Evolutionary conservation across 108 stramenopile genomes (phyloP).

Genomic region (Cyclostephanos invisitatus): DNA sequence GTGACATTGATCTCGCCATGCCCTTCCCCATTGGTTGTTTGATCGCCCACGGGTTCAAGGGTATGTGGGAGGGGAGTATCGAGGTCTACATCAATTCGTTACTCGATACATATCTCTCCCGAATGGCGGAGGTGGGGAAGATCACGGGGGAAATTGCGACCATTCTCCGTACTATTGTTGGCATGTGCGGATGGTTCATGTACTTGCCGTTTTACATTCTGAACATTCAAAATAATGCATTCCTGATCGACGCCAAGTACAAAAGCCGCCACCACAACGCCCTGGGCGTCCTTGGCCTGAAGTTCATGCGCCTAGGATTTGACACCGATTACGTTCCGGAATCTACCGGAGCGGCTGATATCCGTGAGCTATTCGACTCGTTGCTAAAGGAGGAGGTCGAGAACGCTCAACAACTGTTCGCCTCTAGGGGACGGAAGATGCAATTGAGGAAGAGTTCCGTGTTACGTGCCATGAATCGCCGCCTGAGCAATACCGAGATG

Average conservation of each 20-base stretch:
- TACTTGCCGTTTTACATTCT: slow-evolving; percentile 23
- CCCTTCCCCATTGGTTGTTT: slow-evolving; percentile 37
- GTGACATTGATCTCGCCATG: slow-evolving; percentile 29
- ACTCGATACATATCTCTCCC: slow-evolving; percentile 28
- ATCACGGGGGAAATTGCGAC: slow-evolving; percentile 6
- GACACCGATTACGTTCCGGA: slow-evolving; percentile 27
- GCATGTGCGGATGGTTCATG: slow-evolving; percentile 25
- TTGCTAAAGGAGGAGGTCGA: slow-evolving; percentile 27
- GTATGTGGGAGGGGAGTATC: slow-evolving; percentile 14
- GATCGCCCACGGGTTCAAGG: slow-evolving; percentile 34
- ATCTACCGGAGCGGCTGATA: slow-evolving; percentile 12
- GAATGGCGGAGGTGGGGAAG: slow-evolving; percentile 34
- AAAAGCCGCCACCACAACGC: slow-evolving; percentile 19
- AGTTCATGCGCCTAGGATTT: slow-evolving; percentile 23
- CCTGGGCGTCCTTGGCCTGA: slow-evolving; percentile 37
- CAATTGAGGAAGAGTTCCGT: slow-evolving; percentile 28
- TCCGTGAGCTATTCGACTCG: slow-evolving; percentile 6
- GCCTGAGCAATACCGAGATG: slow-evolving; percentile 29
- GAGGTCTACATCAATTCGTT: slow-evolving; percentile 19
- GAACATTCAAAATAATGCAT: slow-evolving; percentile 15
- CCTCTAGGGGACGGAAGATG: slow-evolving; percentile 4
- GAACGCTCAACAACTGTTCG: neutral
- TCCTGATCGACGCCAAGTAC: slow-evolving; percentile 19
- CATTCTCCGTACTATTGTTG: slow-evolving; percentile 30
- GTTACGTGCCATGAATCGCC: slow-evolving; percentile 24